A percentile compares a stretch with the other conserved stretches of the same genome.
Evolutionary conservation across 2,329 filamentous ascomycete species (phyloP).

Genomic region (Metarhizium rileyi): DNA sequence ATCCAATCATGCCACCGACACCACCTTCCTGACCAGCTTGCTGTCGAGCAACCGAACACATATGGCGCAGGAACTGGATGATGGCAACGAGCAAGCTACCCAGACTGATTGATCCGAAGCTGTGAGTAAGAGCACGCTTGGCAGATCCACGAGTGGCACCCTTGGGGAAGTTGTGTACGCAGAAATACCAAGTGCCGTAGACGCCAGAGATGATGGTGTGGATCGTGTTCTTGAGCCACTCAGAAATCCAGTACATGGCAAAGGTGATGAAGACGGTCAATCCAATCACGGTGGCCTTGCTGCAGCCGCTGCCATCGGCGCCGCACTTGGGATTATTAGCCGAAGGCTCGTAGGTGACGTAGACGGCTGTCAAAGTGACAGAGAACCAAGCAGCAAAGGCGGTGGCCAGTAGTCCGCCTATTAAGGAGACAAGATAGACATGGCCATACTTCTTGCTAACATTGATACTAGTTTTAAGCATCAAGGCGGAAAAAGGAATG

Average conservation of each 20-base stretch:
- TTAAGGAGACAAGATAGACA: conserved; percentile 74
- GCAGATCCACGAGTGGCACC: conserved; percentile 77
- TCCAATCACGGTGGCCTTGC: conserved; percentile 69
- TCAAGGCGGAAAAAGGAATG: conserved; percentile 84
- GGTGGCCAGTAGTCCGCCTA: conserved; percentile 68
- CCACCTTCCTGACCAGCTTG: conserved; percentile 60
- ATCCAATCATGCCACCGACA: conserved; percentile 57
- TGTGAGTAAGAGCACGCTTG: conserved; percentile 75
- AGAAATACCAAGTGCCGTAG: conserved; percentile 92
- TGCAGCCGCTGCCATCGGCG: conserved; percentile 50
- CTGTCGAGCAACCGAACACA: conserved; percentile 64
- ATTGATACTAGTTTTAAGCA: conserved; percentile 80
- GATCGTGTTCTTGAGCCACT: conserved; percentile 89
- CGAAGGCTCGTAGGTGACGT: conserved; percentile 69
- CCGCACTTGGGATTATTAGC: conserved; percentile 41
- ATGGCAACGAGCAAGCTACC: conserved; percentile 81
- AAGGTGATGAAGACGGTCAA: conserved; percentile 83
- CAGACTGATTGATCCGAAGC: conserved; percentile 82
- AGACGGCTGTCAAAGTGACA: conserved; percentile 76
- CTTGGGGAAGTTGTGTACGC: conserved; percentile 57
- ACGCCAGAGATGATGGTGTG: conserved; percentile 81
- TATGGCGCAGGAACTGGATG: conserved; percentile 73
- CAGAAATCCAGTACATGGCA: conserved; percentile 86
- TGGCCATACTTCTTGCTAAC: conserved; percentile 77
- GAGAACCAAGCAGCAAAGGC: conserved; percentile 79